Evolutionary conservation across 371 early-diverging fungal species (phyloP), one percentile per base, ranked within the genome.

Genomic region (Nosema muscidifuracis): DNA sequence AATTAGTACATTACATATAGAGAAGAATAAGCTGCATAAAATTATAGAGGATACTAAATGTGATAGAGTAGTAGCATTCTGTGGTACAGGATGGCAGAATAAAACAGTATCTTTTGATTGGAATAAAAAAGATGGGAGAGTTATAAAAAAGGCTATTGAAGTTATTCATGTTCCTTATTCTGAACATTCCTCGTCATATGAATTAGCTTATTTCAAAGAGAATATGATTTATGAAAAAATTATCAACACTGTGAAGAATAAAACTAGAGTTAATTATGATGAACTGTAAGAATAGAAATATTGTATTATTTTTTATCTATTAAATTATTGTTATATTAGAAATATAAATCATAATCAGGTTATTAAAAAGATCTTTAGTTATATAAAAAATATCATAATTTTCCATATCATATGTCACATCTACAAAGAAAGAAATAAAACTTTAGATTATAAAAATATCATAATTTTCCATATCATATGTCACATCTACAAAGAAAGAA

Each of bases 61-160:
- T n/a, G 60, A 65, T 38, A 53, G 33, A 57, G 47, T 65, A 3
- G 10, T 63, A 20, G 56, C 65, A 26, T 34, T 65, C 22, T 38
- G 53, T 47, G 73, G 73, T 28, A 73, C 66, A 4, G 73, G 73
- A 6, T 73, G 73, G 73, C n/a, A 53, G 20, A 44, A 65, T 26
- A 58, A 34, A 65, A 63, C 18, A 18, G 26, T 34, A n/a, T 57
- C 18, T 61, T 43, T 43, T 26, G 53, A 65, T 60, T 57, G 44
- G 40, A 40, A 22, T 10, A 73, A 50, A 66, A 1, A 1, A 24
- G 30, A 63, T 18, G 57, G 57, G 15, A 44, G 44, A 58, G 18
- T 43, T 20, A 61, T 58, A 12, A 73, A 66, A 53, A 73, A 73
- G 24, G 73, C 66, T 3, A 47, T 73, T 22, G 73, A 73, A 43